Conservation (phyloP, 768 basidiomycete species). For the Jaapia argillacea region DNA sequence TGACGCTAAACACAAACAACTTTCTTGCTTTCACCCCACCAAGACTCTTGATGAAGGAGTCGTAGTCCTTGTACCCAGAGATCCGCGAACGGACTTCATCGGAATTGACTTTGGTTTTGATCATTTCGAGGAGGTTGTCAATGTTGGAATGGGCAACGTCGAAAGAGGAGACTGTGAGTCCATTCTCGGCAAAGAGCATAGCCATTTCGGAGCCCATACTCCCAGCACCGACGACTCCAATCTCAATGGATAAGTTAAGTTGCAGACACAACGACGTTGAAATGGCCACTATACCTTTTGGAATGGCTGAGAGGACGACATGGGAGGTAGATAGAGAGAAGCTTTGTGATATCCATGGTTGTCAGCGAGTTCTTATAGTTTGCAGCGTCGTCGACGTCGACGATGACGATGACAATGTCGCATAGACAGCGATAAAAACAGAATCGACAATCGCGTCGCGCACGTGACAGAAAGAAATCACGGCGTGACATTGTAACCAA, state of each 20-base stretch:
- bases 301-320: no score
- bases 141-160: constrained; percentile 10
- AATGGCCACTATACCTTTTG: no score
- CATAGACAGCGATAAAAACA: no score
- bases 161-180: constrained; percentile 11
- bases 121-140: constrained; percentile 6
- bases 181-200: constrained; percentile 15
- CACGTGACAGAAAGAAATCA: no score
- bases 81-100: constrained; percentile 2
- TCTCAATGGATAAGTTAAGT: constrained; percentile 6
- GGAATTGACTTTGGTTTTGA: not conserved
- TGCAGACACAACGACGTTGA: no score
- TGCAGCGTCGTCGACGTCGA: no score
- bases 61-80: constrained; percentile 11
- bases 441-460: no score
- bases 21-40: constrained; percentile 5
- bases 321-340: no score
- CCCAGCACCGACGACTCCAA: constrained; percentile 13
- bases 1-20: constrained; percentile 15
- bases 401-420: no score
- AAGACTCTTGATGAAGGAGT: constrained; percentile 9
- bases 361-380: no score
- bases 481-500: no score
- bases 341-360: no score
- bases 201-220: constrained; percentile 15